Base-by-base conservation (phyloP, 116 monocot genomes). In the Cymodocea nodosa region DNA sequence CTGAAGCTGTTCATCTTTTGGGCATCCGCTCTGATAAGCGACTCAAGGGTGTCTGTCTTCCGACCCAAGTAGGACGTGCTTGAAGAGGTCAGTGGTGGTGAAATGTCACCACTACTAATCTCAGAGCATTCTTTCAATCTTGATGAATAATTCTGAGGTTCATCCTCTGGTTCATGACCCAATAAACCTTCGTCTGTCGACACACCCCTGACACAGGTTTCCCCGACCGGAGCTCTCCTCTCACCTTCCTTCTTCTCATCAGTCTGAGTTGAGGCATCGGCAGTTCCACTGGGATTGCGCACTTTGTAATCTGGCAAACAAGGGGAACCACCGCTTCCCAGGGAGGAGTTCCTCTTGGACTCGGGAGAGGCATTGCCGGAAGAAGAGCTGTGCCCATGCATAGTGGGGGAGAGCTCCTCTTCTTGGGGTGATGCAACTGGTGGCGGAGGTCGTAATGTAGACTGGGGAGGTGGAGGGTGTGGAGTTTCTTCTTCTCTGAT, bases 191-290 rank as follows among this genome's bases (percentile, higher is more conserved):
- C 67, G 34, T 90, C 87, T 1, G 83, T 88, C 1, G 75, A 81
- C 14, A 85, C 66, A n/a, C 80, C 81, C 34, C 69, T 70, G 15
- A 54, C 62, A 51, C 61, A 48, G 4, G 70, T 77, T 12, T 36
- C 68, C 0, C 16, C 57, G 6, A 19, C 36, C 6, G 15, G 24
- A 15, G 49, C 34, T 37, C 23, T 24, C 70, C 62, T 51, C 44
- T 17, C 19, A 69, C 53, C 55, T 68, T 48, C 67, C 30, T 15
- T 57, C 3, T 49, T 68, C 7, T 87, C 82, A 9, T 92, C 92
- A 16, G 89, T 98, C 68, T 98, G 98, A 9, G 98, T 98, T 13
- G 89, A 82, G 39, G 89, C 92, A 60, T 92, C 85, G 1, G 72
- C 55, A 11, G 82, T 74, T 60, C 69, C 70, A 37, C 51, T 70